phyloP scores from a whole-genome alignment of 495 filamentous ascomycete species.

The Pseudevernia furfuracea region DNA sequence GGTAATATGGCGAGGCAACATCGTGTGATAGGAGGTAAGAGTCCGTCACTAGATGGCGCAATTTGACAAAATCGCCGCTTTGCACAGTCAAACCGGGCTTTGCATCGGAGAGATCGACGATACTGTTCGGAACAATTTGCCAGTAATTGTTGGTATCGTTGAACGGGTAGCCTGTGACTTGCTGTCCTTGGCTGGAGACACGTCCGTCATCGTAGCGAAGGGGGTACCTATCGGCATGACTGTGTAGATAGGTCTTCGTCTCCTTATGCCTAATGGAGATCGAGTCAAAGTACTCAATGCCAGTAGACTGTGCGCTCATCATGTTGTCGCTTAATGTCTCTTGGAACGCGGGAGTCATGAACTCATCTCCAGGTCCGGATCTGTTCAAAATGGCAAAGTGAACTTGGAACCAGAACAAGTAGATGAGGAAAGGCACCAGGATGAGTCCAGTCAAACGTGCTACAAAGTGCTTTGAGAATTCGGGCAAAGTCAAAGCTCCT shows the following conservation, averaged over 20 bases:
- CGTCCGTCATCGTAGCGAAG: conserved; percentile 94
- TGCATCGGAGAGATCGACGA: conserved; percentile 38
- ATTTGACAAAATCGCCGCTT: conserved; percentile 80
- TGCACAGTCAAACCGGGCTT: conserved; percentile 54
- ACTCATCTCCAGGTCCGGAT: conserved; percentile 94
- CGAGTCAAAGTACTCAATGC: conserved; percentile 81
- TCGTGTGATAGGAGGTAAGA: conserved; percentile 90
- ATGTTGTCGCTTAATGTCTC: conserved; percentile 91
- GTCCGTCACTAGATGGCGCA: conserved; percentile 81
- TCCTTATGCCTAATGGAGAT: conserved; percentile 92
- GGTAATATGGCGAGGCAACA: conserved; percentile 93
- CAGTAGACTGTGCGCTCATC: conserved; percentile 77
- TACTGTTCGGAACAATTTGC: conserved; percentile 71
- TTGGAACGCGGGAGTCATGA: conserved; percentile 98
- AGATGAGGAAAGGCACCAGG: conserved; percentile 89
- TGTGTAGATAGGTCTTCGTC: conserved; percentile 92
- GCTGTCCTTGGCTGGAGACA: conserved; percentile 94
- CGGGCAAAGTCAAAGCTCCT: conserved; percentile 65
- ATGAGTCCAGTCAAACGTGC: conserved; percentile 79
- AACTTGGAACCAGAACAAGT: conserved; percentile 99
- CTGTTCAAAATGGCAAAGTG: conserved; percentile 84
- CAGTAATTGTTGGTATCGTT: conserved; percentile 99
- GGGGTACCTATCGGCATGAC: conserved; percentile 81
- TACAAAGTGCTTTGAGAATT: conserved; percentile 83
- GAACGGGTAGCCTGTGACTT: conserved; percentile 95